phyloP scores from a whole-genome alignment of 768 basidiomycete genomes.

The Trametes cingulata region DNA sequence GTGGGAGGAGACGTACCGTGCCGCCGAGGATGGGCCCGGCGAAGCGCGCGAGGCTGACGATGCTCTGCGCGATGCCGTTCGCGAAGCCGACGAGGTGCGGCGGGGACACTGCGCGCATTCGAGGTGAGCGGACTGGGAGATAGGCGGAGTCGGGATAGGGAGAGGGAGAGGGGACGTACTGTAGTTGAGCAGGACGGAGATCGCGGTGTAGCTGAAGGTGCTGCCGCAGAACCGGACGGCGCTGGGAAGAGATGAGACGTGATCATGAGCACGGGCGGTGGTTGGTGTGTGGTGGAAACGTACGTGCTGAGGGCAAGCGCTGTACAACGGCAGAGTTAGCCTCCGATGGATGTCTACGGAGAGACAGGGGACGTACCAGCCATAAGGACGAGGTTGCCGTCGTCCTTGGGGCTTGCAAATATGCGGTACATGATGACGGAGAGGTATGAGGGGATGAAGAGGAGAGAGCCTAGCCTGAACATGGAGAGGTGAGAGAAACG shows the following conservation, averaged over 20 bases:
- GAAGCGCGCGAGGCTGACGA: conserved; percentile 91
- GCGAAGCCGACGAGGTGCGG: conserved; percentile 86
- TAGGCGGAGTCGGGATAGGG: not conserved
- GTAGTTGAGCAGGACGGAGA: conserved; percentile 86
- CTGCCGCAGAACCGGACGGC: conserved; percentile 86
- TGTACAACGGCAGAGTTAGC: conserved; percentile 31
- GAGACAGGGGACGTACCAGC: conserved; percentile 56
- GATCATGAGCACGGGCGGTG: conserved; percentile 70
- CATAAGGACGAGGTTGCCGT: conserved; percentile 83
- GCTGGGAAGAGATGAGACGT: conserved; percentile 59
- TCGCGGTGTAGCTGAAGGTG: conserved; percentile 88
- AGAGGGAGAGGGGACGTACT: conserved; percentile 44
- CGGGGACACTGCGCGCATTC: conserved; percentile 98
- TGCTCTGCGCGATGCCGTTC: conserved; percentile 95
- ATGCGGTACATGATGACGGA: conserved; percentile 72
- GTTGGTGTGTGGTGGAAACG: conserved; percentile 31
- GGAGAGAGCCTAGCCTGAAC: conserved; percentile 83
- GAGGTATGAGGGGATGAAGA: conserved; percentile 91
- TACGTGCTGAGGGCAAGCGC: conserved; percentile 82
- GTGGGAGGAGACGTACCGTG: conserved; percentile 52
- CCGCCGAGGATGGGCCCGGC: conserved; percentile 85
- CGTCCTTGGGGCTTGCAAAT: conserved; percentile 67
- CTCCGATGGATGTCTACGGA: not conserved
- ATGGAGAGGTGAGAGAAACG: conserved; percentile 84
- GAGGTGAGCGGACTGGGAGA: not conserved